phyloP scores from a whole-genome alignment of 23 red algal genomes.

The Gracilaria vermiculophylla region DNA sequence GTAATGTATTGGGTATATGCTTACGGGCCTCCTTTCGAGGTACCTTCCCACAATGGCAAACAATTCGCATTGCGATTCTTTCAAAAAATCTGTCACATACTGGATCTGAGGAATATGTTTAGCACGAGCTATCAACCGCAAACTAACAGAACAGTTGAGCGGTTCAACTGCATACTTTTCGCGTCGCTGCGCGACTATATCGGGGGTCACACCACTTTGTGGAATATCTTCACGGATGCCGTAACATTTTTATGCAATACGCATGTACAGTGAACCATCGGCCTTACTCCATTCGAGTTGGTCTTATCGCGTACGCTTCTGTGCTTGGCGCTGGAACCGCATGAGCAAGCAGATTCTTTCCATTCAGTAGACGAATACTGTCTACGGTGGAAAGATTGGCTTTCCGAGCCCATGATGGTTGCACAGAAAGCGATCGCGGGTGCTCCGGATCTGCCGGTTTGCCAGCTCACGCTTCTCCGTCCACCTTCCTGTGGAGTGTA shows the following conservation, averaged over 20 bases:
- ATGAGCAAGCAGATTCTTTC: too few species aligned
- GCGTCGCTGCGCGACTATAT: not conserved
- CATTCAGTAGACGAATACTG: too few species aligned
- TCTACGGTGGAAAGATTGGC: too few species aligned
- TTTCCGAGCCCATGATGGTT: too few species aligned
- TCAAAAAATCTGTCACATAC: conserved; percentile 2
- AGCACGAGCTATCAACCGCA: conserved; percentile 10
- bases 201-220: too few species aligned
- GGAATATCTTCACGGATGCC: too few species aligned
- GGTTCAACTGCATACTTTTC: not conserved
- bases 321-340: not conserved
- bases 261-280: not conserved
- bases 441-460: too few species aligned
- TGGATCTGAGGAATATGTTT: not conserved
- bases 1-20: not conserved
- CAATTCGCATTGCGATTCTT: not conserved
- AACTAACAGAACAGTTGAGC: not conserved
- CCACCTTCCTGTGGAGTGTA: too few species aligned
- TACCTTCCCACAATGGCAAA: not conserved
- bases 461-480: too few species aligned
- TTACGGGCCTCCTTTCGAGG: not conserved
- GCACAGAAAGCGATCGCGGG: too few species aligned
- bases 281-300: not conserved
- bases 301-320: not conserved
- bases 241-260: not conserved